These are phyloP conservation scores for Aspergillus indologenus DNA, from an alignment of 495 filamentous ascomycete species.

Conservation along the genomic window DNA sequence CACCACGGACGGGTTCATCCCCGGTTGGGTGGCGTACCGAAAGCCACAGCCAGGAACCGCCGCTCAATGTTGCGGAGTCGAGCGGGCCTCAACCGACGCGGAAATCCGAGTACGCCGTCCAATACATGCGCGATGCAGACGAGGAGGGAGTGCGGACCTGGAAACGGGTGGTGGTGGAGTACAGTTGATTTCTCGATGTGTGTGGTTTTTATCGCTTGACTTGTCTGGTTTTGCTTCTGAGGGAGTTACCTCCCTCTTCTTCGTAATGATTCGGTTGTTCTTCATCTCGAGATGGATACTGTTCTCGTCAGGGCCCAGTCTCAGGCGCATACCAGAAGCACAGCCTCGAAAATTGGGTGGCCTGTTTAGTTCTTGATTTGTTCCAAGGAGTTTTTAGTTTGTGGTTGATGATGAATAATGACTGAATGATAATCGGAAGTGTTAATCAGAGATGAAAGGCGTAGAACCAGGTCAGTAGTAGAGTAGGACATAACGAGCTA, in stretches of 20 bases:
- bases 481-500: no score
- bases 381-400: neutral
- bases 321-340: neutral
- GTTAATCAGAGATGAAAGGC: neutral
- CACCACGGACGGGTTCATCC: slow-evolving; percentile 10
- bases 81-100: slow-evolving; percentile 14
- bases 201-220: slow-evolving; percentile 1
- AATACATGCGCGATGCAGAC: slow-evolving; percentile 33
- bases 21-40: slow-evolving; percentile 14
- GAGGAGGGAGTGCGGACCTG: slow-evolving; percentile 32
- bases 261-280: neutral
- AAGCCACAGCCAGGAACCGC: slow-evolving; percentile 11
- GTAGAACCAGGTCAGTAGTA: no score
- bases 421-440: slow-evolving; percentile 12
- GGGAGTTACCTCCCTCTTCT: neutral
- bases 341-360: neutral
- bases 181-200: slow-evolving; percentile 25
- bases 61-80: slow-evolving; percentile 11
- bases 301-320: neutral
- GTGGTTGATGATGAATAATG: slow-evolving; percentile 13
- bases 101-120: slow-evolving; percentile 26
- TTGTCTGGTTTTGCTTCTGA: slow-evolving; percentile 1
- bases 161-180: slow-evolving; percentile 36
- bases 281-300: neutral
- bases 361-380: neutral